Conservation (phyloP, 1,139 yeast genomes). For the Debaryomyces sp. region DNA sequence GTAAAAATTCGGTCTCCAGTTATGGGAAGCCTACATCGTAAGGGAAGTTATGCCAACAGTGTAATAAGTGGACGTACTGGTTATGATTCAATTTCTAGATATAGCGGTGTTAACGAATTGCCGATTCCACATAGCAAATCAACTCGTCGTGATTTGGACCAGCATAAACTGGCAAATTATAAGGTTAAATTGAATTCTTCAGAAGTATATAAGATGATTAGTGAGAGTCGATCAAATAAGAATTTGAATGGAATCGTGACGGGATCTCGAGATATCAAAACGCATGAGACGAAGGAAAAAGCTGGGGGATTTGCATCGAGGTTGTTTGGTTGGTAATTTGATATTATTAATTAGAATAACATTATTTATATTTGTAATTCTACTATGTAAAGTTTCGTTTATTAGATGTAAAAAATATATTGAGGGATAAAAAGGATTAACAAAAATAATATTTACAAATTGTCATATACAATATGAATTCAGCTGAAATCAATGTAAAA, state of each 20-base stretch:
- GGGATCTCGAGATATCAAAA: not conserved
- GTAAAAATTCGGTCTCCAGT: slow-evolving; percentile 2
- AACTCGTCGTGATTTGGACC: slow-evolving; percentile 25
- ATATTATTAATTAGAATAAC: not conserved
- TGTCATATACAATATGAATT: slow-evolving; percentile 8
- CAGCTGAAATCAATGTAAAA: slow-evolving; percentile 6
- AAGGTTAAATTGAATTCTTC: slow-evolving; percentile 20
- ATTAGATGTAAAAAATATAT: slow-evolving; percentile 4
- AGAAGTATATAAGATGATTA: slow-evolving; percentile 27
- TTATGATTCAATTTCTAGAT: slow-evolving; percentile 2
- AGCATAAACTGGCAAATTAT: slow-evolving; percentile 62
- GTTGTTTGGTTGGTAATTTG: slow-evolving; percentile 38
- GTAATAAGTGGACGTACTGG: slow-evolving; percentile 6
- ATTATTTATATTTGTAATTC: slow-evolving; percentile 1
- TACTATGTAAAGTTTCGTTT: not conserved
- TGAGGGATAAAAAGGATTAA: slow-evolving; percentile 1
- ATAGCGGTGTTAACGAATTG: not conserved
- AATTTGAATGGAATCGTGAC: not conserved
- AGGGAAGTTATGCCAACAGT: slow-evolving; percentile 11
- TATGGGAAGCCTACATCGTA: slow-evolving; percentile 5
- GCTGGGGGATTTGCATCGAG: slow-evolving; percentile 27
- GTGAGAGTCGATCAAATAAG: slow-evolving; percentile 9
- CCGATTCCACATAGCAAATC: slow-evolving; percentile 3
- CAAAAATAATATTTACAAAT: slow-evolving; percentile 8
- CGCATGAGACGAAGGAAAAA: not conserved